Evolutionary conservation across 306 rosid genomes (phyloP), one percentile per base, ranked within the genome.

Genomic region (Castanopsis chinensis): DNA sequence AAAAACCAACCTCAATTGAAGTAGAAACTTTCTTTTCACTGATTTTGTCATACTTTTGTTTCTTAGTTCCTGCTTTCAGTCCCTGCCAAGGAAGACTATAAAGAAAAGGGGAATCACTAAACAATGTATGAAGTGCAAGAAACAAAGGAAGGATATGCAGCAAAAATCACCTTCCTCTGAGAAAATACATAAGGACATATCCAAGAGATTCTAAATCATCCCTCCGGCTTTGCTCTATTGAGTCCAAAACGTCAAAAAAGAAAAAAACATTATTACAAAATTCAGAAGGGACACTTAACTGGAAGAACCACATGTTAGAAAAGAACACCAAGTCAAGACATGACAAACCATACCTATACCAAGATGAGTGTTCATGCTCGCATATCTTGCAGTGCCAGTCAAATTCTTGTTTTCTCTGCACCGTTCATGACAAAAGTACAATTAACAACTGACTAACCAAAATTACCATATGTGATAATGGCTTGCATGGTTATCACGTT

Each of bases 11-110:
- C 92, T 95, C 99, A 83, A 95, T 91, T 2, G 99, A 88, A 60
- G 99, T 95, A 27, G 96, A 87, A 83, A 91, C 97, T 84, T 92
- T 95, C 68, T 95, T 95, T 74, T 92, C 99, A 89, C 98, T 92
- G 74, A 95, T 95, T 80, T 78, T 95, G 78, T 92, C 99, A 14
- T 92, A 95, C 82, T 95, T 95, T 71, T 92, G 98, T 78, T 95
- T 95, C 93, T 95, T 92, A 6, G 92, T 95, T 77, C 98, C 99
- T 13, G 98, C 99, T 90, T 91, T 95, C 77, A 95, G 88, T 73
- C 99, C 99, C 86, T 95, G 99, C 99, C 99, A 95, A 52, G 99
- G 98, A 89, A 95, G 99, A 79, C 98, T 95, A 73, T 78, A 67
- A 52, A 69, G 72, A 61, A 81, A 81, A 76, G 41, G 30, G 28